A percentile compares a stretch with the other conserved stretches of the same genome.
Evolutionary conservation across 2,329 filamentous ascomycete genomes (phyloP).

Genomic region (Aspergillus sp.): DNA sequence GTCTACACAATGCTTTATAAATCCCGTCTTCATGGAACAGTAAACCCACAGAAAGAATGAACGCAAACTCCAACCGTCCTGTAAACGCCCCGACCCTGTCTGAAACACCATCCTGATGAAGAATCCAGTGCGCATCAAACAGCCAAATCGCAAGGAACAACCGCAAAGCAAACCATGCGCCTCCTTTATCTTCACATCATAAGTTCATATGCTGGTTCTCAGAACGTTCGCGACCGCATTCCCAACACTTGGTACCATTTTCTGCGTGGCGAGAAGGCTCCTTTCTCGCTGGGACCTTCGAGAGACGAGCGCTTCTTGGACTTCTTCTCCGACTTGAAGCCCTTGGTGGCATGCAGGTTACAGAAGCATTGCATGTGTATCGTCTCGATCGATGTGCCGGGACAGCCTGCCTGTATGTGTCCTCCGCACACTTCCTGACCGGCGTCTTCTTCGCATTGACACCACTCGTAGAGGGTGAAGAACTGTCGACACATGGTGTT

Average conservation of each 20-base stretch:
- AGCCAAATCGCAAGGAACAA: not conserved
- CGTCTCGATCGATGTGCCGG: slow-evolving; percentile 31
- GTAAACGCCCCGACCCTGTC: too few relatives aligned
- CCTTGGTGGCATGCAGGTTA: slow-evolving; percentile 30
- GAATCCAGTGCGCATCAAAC: too few relatives aligned
- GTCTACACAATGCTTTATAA: too few relatives aligned
- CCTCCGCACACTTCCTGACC: slow-evolving; percentile 29
- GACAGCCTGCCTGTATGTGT: slow-evolving; percentile 26
- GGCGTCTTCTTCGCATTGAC: slow-evolving; percentile 36
- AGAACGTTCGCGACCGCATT: slow-evolving; percentile 21
- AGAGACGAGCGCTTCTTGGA: slow-evolving; percentile 19
- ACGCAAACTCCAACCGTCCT: too few relatives aligned
- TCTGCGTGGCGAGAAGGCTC: slow-evolving; percentile 20
- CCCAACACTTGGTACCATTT: slow-evolving; percentile 31
- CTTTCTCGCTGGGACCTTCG: slow-evolving; percentile 21
- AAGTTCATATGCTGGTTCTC: not conserved
- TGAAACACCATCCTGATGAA: not conserved
- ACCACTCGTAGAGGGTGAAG: slow-evolving; percentile 37
- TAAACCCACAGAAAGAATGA: too few relatives aligned
- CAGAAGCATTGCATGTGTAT: slow-evolving; percentile 41
- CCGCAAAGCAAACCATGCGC: not conserved
- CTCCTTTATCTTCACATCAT: slow-evolving; percentile 1
- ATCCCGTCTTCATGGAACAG: too few relatives aligned
- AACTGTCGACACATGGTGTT: slow-evolving; percentile 36
- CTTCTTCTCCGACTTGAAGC: slow-evolving; percentile 32